Conservation (phyloP, 2,329 filamentous ascomycete genomes). For the Tolypocladium album region DNA sequence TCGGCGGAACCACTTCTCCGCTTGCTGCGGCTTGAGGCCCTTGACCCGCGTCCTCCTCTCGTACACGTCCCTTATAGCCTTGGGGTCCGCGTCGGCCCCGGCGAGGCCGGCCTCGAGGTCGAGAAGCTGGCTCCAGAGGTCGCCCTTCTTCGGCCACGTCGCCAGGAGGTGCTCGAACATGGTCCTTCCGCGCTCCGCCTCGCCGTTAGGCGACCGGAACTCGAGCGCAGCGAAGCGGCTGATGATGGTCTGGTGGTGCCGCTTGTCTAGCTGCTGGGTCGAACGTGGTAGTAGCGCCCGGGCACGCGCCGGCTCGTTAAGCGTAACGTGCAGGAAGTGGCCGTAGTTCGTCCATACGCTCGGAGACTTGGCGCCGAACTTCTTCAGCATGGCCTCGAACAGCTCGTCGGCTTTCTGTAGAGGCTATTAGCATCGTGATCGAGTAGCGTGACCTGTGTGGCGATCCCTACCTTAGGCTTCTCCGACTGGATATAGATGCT, state of each 20-base stretch:
- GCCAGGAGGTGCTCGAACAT: conserved; percentile 83
- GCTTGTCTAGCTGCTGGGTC: conserved; percentile 65
- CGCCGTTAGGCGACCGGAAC: conserved; percentile 73
- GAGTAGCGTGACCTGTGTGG: too few species aligned
- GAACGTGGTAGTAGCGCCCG: conserved; percentile 74
- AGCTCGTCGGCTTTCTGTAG: conserved; percentile 76
- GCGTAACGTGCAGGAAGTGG: conserved; percentile 74
- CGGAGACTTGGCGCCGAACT: conserved; percentile 70
- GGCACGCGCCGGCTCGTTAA: conserved; percentile 59
- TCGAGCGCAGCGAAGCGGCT: conserved; percentile 86
- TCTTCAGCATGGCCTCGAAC: conserved; percentile 80
- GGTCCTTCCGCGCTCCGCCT: conserved; percentile 84
- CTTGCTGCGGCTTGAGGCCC: conserved; percentile 69
- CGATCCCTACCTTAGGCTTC: conserved; percentile 61
- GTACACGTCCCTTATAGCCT: conserved; percentile 63
- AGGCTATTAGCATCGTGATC: conserved; percentile 13
- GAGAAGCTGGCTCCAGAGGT: conserved; percentile 86
- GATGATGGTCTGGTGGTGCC: conserved; percentile 57
- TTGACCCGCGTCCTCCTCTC: conserved; percentile 63
- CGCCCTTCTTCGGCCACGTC: conserved; percentile 78
- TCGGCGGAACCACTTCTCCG: conserved; percentile 79
- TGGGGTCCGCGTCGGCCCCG: conserved; percentile 37
- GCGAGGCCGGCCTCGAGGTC: conserved; percentile 67
- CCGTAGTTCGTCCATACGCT: conserved; percentile 92
- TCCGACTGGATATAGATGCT: conserved; percentile 92